These are phyloP conservation scores for Piloderma croceum DNA, from an alignment of 768 basidiomycete genomes.

Conservation along the genomic window DNA sequence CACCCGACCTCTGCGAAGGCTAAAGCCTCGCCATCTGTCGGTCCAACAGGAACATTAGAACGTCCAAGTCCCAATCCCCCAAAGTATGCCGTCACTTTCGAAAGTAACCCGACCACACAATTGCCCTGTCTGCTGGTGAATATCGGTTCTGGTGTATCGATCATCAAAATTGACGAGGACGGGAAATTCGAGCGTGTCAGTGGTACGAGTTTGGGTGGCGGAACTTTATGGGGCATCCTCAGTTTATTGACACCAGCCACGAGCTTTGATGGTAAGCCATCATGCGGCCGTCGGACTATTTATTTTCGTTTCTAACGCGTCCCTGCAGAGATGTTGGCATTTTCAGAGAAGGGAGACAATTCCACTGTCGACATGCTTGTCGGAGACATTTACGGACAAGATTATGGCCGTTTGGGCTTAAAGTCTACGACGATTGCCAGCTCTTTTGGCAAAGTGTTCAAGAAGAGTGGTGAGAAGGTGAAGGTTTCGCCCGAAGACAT, in stretches of 20 bases:
- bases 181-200: constrained; percentile 94
- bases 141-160: constrained; percentile 95
- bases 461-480: constrained; percentile 74
- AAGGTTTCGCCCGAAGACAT: constrained; percentile 90
- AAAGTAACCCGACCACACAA: constrained; percentile 75
- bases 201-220: constrained; percentile 95
- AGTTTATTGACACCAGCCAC: constrained; percentile 93
- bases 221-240: constrained; percentile 93
- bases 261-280: constrained; percentile 86
- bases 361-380: constrained; percentile 96
- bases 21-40: constrained; percentile 9
- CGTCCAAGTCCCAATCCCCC: constrained; percentile 91
- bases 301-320: constrained; percentile 5
- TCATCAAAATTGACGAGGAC: constrained; percentile 95
- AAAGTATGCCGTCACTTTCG: constrained; percentile 82
- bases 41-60: constrained; percentile 47
- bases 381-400: constrained; percentile 98
- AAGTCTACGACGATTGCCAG: constrained; percentile 98
- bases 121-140: constrained; percentile 96
- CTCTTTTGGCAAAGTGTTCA: constrained; percentile 97
- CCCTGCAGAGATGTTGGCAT: constrained; percentile 82
- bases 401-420: constrained; percentile 90
- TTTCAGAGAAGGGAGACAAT: constrained; percentile 94
- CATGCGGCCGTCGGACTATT: neutral
- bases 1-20: constrained; percentile 28